Evolutionary conservation across 1,284 basidiomycete genomes (phyloP).

Genomic region (Cutaneotrichosporon sp.): DNA sequence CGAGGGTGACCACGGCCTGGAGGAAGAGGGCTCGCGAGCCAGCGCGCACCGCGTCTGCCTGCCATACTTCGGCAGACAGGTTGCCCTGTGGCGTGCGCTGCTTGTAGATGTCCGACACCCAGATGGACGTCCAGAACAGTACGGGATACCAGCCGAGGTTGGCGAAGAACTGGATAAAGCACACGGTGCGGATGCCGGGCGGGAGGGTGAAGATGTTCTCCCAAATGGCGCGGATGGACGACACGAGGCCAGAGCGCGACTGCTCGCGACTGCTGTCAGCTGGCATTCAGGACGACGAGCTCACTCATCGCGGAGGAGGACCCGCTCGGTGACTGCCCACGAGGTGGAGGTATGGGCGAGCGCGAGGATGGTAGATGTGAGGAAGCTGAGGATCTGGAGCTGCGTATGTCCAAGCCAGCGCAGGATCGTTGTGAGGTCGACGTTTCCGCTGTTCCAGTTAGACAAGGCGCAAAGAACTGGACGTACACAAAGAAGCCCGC

Average conservation of each 20-base stretch:
- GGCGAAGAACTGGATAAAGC: slow-evolving; percentile 75
- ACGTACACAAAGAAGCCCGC: slow-evolving; percentile 81
- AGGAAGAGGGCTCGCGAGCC: slow-evolving; percentile 81
- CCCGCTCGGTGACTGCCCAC: slow-evolving; percentile 70
- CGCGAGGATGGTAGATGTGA: slow-evolving; percentile 56
- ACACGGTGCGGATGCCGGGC: slow-evolving; percentile 70
- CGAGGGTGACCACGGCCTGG: slow-evolving; percentile 68
- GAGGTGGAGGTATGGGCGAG: slow-evolving; percentile 60
- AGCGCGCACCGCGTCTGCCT: slow-evolving; percentile 70
- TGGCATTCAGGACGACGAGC: slow-evolving; percentile 13
- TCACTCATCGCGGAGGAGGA: slow-evolving; percentile 61
- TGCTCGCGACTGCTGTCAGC: slow-evolving; percentile 42
- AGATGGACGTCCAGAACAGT: slow-evolving; percentile 81
- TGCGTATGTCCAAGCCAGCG: slow-evolving; percentile 71
- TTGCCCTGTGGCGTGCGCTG: slow-evolving; percentile 46
- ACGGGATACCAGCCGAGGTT: slow-evolving; percentile 83
- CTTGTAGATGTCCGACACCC: slow-evolving; percentile 82
- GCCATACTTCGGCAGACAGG: slow-evolving; percentile 42
- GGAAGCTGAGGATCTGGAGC: slow-evolving; percentile 65
- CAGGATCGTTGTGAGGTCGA: slow-evolving; percentile 65
- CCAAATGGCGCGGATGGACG: slow-evolving; percentile 59
- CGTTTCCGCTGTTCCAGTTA: slow-evolving; percentile 59
- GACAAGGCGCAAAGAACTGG: not conserved
- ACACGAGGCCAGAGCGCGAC: slow-evolving; percentile 37
- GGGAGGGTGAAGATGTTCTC: slow-evolving; percentile 68